Percentiles rank a stretch among this genome's conserved stretches.
These are phyloP conservation scores for Arthromyces matolae DNA, from an alignment of 768 basidiomycete species.

Conservation along the genomic window DNA sequence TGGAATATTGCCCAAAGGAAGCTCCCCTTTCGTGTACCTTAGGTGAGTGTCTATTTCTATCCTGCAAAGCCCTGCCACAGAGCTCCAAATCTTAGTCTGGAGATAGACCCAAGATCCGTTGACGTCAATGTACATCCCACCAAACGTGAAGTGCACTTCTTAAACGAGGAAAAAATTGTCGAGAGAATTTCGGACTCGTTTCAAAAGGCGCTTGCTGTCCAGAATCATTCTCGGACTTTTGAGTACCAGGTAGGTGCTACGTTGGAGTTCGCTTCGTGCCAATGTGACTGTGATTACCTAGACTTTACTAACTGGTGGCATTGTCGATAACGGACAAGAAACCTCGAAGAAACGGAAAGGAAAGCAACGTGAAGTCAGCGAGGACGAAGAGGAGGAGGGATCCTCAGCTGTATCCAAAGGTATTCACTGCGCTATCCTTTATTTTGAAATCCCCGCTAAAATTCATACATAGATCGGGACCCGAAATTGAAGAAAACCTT, in stretches of 20 bases:
- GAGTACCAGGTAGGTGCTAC: slow-evolving; percentile 58
- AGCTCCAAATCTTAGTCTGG: slow-evolving; percentile 45
- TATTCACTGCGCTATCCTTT: slow-evolving; percentile 1
- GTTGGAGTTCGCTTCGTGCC: not conserved
- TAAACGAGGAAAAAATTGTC: slow-evolving; percentile 85
- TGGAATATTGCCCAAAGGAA: slow-evolving; percentile 82
- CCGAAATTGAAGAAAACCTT: slow-evolving; percentile 42
- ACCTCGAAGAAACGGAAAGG: slow-evolving; percentile 37
- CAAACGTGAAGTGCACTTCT: slow-evolving; percentile 92
- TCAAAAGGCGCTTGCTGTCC: slow-evolving; percentile 57
- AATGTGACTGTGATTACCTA: slow-evolving; percentile 19
- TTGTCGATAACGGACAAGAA: slow-evolving; percentile 28
- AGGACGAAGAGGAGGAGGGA: slow-evolving; percentile 24
- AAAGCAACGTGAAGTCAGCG: slow-evolving; percentile 30
- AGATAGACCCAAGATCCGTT: slow-evolving; percentile 81
- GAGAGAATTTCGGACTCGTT: slow-evolving; percentile 72
- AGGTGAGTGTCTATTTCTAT: slow-evolving; percentile 48
- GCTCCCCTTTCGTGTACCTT: slow-evolving; percentile 89
- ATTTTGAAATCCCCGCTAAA: not conserved
- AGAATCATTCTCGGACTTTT: slow-evolving; percentile 65
- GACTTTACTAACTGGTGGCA: slow-evolving; percentile 60
- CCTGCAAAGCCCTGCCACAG: not conserved
- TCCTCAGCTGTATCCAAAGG: slow-evolving; percentile 24
- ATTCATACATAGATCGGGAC: too few species aligned
- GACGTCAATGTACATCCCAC: slow-evolving; percentile 99